These are phyloP conservation scores for Schoenoplectus triqueter DNA, from an alignment of 202 grass and related monocot genomes.

Conservation along the genomic window DNA sequence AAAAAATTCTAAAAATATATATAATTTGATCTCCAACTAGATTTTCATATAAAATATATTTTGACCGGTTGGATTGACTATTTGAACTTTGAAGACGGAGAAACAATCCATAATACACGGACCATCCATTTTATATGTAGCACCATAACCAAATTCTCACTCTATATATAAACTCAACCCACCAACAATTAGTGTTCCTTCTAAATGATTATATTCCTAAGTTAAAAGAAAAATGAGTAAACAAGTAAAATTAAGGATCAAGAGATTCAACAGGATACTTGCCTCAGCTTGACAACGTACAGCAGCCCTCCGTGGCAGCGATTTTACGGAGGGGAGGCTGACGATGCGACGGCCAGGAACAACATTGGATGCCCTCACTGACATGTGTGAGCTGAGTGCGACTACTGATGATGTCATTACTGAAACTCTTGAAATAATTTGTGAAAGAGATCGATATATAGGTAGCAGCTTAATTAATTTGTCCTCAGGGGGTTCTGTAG, in stretches of 20 bases:
- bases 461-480: neutral
- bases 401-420: slow-evolving; percentile 14
- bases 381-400: slow-evolving; percentile 21
- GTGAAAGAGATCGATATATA: neutral
- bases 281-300: slow-evolving; percentile 13
- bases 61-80: too few species aligned
- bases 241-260: neutral
- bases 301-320: neutral
- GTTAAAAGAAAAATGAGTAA: neutral
- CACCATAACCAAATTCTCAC: too few species aligned
- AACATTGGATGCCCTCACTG: neutral
- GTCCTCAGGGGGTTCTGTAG: neutral
- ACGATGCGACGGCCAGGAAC: neutral
- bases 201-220: neutral
- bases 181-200: neutral
- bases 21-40: too few species aligned
- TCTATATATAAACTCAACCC: neutral
- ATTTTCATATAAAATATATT: too few species aligned
- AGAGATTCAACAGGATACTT: neutral
- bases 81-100: too few species aligned
- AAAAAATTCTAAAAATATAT: too few species aligned
- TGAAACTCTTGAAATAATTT: too few species aligned
- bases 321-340: neutral
- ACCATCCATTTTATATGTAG: too few species aligned
- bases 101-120: too few species aligned